These are phyloP conservation scores for Alternaria atra DNA, from an alignment of 2,329 filamentous ascomycete species.

Conservation along the genomic window DNA sequence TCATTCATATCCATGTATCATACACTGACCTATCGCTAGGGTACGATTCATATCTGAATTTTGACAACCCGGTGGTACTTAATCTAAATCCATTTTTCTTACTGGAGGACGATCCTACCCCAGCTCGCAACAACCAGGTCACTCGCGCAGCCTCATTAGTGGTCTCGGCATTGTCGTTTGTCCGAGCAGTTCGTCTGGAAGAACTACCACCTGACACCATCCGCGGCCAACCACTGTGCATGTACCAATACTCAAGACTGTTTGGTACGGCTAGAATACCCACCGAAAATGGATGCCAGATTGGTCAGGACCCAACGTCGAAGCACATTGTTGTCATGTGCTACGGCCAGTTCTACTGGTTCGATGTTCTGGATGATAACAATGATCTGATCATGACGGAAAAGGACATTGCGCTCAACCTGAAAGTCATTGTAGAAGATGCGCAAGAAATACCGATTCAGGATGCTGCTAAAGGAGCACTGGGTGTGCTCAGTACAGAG, in stretches of 20 bases:
- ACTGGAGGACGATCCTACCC: conserved; percentile 95
- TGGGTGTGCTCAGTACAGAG: conserved; percentile 94
- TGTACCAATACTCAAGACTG: conserved; percentile 96
- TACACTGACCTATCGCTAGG: conserved; percentile 62
- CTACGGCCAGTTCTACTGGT: conserved; percentile 98
- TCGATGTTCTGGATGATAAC: conserved; percentile 94
- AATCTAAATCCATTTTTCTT: conserved; percentile 99
- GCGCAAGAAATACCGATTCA: conserved; percentile 89
- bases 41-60: conserved; percentile 99
- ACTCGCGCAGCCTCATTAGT: conserved; percentile 92
- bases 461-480: conserved; percentile 91
- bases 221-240: conserved; percentile 85
- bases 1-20: conserved; percentile 17
- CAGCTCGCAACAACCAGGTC: conserved; percentile 94
- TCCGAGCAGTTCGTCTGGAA: conserved; percentile 89
- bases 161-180: conserved; percentile 88
- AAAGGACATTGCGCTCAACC: conserved; percentile 88
- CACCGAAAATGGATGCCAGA: conserved; percentile 93
- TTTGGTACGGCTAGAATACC: conserved; percentile 96
- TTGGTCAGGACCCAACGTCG: conserved; percentile 91
- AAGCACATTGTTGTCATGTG: conserved; percentile 94
- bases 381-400: conserved; percentile 97
- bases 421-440: conserved; percentile 92
- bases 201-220: conserved; percentile 90
- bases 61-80: conserved; percentile 94